These are phyloP conservation scores for Leccinum fibrillosum DNA, from an alignment of 768 basidiomycete species.

Conservation along the genomic window DNA sequence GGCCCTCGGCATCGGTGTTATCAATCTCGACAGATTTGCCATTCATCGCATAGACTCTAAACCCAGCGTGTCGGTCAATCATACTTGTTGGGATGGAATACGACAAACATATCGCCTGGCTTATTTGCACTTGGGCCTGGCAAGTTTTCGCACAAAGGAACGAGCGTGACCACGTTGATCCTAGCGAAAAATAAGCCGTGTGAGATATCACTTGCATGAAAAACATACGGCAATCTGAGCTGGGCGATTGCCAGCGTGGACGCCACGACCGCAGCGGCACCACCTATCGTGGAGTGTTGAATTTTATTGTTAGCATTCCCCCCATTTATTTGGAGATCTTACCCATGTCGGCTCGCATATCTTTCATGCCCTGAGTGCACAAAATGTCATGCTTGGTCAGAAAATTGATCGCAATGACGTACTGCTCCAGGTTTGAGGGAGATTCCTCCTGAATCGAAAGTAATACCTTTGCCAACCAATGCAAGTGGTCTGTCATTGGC, in stretches of 20 bases:
- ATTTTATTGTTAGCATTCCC: background rate
- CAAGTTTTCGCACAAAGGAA: constrained; percentile 84
- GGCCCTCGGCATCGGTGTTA: constrained; percentile 85
- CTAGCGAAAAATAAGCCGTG: constrained; percentile 32
- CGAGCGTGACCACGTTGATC: constrained; percentile 69
- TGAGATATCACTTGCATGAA: background rate
- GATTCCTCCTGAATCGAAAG: constrained; percentile 88
- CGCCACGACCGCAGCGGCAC: constrained; percentile 75
- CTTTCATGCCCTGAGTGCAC: constrained; percentile 65
- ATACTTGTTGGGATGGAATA: background rate
- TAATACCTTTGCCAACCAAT: constrained; percentile 86
- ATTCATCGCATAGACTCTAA: constrained; percentile 80
- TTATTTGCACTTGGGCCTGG: constrained; percentile 66
- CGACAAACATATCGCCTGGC: constrained; percentile 76
- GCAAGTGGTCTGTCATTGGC: constrained; percentile 60
- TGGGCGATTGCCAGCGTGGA: constrained; percentile 77
- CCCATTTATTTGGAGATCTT: constrained; percentile 6
- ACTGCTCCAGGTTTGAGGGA: constrained; percentile 76
- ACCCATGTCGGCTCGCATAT: constrained; percentile 90
- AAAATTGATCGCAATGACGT: constrained; percentile 21
- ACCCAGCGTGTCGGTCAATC: background rate
- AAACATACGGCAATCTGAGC: constrained; percentile 69
- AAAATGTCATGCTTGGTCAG: background rate
- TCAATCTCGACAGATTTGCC: constrained; percentile 85
- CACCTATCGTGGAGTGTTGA: constrained; percentile 39